Base-by-base conservation (phyloP, 208 protist species). In the Leishmania guyanensis region DNA sequence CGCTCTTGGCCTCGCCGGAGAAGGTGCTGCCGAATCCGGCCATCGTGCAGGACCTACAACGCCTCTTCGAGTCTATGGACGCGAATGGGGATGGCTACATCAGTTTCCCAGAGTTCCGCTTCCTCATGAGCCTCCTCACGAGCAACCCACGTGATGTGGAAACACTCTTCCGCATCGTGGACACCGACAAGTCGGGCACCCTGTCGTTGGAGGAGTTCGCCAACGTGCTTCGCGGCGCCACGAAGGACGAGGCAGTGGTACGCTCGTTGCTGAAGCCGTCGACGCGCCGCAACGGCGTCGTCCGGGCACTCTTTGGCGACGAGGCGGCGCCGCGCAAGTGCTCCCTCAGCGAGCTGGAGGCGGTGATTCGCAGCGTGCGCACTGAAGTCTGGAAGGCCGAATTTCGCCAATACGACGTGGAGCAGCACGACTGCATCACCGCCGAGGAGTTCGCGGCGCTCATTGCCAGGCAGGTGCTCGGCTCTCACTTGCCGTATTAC, bases 401-500 rank as follows among this genome's bases (percentile, higher is more conserved):
- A 84, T 98, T 98, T 74, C 85, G 86, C 16, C 92, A 93, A 62
- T 88, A 89, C 72, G 95, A 96, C 77, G 81, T 80, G 33, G 81
- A 93, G 51, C 78, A 83, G 68, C 82, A 80, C 64, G 86, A 78
- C 72, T 66, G 54, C 50, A 94, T 98, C 75, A 90, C 83, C 48
- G 91, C 90, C 16, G 90, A 95, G 43, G 81, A 92, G 62, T 98
- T 97, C 84, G 88, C 89, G 2, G 79, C 89, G 80, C 89, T 98
- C 65, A 87, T 98, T 46, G 90, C 91, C n/a, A 89, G 82, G 46
- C 91, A 95, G 56, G 88, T 97, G 79, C 85, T 97, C 58, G 95
- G 93, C 58, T 91, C 87, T n/a, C 92, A 98, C 79, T 77, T 95
- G 75, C 93, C 95, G 20, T 94, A 89, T 81, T 94, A 95, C 85